Conservation (phyloP, 2,329 filamentous ascomycete species). For the Aspergillus proliferans region DNA sequence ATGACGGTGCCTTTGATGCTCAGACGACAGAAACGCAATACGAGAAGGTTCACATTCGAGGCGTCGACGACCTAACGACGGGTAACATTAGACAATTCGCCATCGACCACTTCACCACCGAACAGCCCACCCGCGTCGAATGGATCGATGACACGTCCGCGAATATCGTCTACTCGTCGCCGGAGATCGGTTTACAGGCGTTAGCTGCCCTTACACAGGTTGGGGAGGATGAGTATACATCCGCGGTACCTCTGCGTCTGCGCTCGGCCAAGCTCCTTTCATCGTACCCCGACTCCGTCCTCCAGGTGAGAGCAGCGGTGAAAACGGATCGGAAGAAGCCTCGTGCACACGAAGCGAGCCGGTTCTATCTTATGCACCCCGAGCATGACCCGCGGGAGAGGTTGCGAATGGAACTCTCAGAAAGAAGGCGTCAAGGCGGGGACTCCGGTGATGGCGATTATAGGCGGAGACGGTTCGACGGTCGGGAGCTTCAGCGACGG, state of each 20-base stretch:
- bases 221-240: slow-evolving; percentile 29
- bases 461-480: slow-evolving; percentile 54
- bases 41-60: slow-evolving; percentile 74
- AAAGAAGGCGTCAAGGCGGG: slow-evolving; percentile 36
- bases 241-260: slow-evolving; percentile 56
- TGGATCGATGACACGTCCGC: slow-evolving; percentile 94
- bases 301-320: slow-evolving; percentile 70
- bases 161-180: slow-evolving; percentile 69
- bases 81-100: slow-evolving; percentile 73
- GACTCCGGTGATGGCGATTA: slow-evolving; percentile 38
- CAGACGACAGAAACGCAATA: slow-evolving; percentile 29
- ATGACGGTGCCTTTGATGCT: slow-evolving; percentile 20
- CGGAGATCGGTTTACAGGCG: slow-evolving; percentile 49
- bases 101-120: slow-evolving; percentile 56
- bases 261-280: slow-evolving; percentile 64
- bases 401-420: slow-evolving; percentile 49
- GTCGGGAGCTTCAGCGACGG: slow-evolving; percentile 46
- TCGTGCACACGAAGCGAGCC: slow-evolving; percentile 72
- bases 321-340: slow-evolving; percentile 71
- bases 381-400: slow-evolving; percentile 78
- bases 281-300: slow-evolving; percentile 59
- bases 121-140: slow-evolving; percentile 61
- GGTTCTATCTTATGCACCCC: slow-evolving; percentile 88
- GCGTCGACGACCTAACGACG: slow-evolving; percentile 75
- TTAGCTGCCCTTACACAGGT: slow-evolving; percentile 45